Base-by-base conservation (phyloP, 768 basidiomycete genomes). In the Naganishia randhawae region DNA sequence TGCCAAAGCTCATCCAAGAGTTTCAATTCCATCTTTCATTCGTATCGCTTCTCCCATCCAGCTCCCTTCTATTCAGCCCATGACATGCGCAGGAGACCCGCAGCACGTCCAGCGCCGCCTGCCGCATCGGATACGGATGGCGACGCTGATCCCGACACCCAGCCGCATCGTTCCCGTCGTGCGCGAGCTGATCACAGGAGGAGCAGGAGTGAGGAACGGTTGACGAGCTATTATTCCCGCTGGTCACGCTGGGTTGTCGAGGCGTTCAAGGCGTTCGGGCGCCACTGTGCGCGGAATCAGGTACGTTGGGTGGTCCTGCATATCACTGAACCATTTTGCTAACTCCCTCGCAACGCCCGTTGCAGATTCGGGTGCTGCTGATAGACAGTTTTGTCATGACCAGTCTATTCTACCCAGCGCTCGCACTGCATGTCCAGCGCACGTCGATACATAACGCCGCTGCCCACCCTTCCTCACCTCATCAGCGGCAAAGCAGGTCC, bases 301-400 rank as follows among this genome's bases (percentile, higher is more conserved):
- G 78, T 79, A 13, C 51, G 65, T 66, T n/a, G 3, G 19, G 25
- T 14, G 14, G 3, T 6, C 6, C 63, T 13, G 6, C 22, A 27
- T 53, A 29, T 33, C 31, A 3, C 9, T 19, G 25, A 32, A 9
- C 22, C 22, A 45, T n/a, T n/a, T 17, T 29, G 35, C 66, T 63
- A 45, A 63, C 39, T n/a, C 2, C 27, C 13, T n/a, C 25, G 39
- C 45, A 11, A n/a, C 61, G 41, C 37, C 16, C 65, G 54, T 9
- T 13, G 0, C 51, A 78, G 77, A 80, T 80, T 16, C 73, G 78
- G 13, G 77, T 76, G 13, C 70, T 80, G 29, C 63, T 80, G 50
- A 77, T 80, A 37, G 77, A 78, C 50, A 77, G 77, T 57, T 69
- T 80, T 48, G 78, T 80, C 14, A 80, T 80, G 78, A 80, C 78